phyloP scores from a whole-genome alignment of 192 early-diverging fungal genomes.

The Linderina pennispora region DNA sequence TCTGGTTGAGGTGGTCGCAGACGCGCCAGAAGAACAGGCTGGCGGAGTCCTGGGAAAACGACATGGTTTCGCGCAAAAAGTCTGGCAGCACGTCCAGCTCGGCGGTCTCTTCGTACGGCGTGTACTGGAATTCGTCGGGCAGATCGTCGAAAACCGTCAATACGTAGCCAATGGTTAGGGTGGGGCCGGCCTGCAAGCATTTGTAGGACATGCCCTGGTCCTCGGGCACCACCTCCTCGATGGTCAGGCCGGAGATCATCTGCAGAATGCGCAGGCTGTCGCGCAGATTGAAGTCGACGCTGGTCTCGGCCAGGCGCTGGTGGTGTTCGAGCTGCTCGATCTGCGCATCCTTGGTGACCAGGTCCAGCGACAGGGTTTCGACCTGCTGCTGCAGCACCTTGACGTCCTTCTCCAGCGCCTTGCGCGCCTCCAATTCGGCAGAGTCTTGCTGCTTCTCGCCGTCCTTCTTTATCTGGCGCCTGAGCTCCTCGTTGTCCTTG shows the following conservation, averaged over 20 bases:
- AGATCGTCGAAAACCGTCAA: slow-evolving; percentile 39
- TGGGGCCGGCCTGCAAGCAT: slow-evolving; percentile 29
- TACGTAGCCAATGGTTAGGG: slow-evolving; percentile 15
- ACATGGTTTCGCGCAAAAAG: slow-evolving; percentile 37
- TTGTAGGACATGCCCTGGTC: slow-evolving; percentile 41
- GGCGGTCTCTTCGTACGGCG: slow-evolving; percentile 16
- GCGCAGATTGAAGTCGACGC: slow-evolving; percentile 42
- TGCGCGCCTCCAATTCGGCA: slow-evolving; percentile 10
- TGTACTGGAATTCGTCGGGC: slow-evolving; percentile 41
- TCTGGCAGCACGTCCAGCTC: slow-evolving; percentile 20
- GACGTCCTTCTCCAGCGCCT: slow-evolving; percentile 33
- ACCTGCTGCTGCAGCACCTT: slow-evolving; percentile 24
- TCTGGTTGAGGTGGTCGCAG: slow-evolving; percentile 29
- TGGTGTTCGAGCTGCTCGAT: slow-evolving; percentile 38
- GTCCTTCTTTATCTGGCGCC: slow-evolving; percentile 5
- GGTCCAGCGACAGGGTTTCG: slow-evolving; percentile 33
- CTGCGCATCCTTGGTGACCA: slow-evolving; percentile 32
- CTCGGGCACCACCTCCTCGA: slow-evolving; percentile 35
- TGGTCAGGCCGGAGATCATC: slow-evolving; percentile 29
- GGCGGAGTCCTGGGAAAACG: slow-evolving; percentile 27
- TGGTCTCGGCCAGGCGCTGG: slow-evolving; percentile 32
- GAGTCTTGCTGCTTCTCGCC: not conserved
- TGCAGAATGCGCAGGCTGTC: slow-evolving; percentile 30
- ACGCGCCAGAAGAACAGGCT: slow-evolving; percentile 47
- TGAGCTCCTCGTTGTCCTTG: slow-evolving; percentile 19